Percentiles rank a stretch among this genome's conserved stretches.
Evolutionary conservation across 805 yeast species (phyloP).

Genomic region (Candida piceae): DNA sequence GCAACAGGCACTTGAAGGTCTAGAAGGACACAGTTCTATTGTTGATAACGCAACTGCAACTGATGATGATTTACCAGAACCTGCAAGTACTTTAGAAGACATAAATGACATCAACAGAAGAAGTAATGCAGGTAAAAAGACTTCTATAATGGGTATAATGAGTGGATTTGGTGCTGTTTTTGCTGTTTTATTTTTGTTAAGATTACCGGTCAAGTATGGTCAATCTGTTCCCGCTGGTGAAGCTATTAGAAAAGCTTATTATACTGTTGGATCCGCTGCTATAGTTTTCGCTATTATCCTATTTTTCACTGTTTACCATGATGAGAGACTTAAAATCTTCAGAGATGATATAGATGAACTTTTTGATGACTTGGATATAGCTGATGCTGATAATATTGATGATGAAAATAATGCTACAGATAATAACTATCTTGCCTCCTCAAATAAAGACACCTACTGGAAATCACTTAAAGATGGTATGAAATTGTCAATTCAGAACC

Average conservation of each 20-base stretch:
- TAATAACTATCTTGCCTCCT: slow-evolving; percentile 10
- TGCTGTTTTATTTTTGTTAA: slow-evolving; percentile 49
- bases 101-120: slow-evolving; percentile 18
- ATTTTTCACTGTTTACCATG: slow-evolving; percentile 42
- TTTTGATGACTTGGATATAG: slow-evolving; percentile 27
- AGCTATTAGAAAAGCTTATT: slow-evolving; percentile 45
- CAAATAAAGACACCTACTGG: slow-evolving; percentile 30
- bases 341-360: slow-evolving; percentile 29
- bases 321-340: slow-evolving; percentile 28
- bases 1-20: slow-evolving; percentile 16
- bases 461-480: slow-evolving; percentile 44
- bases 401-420: slow-evolving; percentile 12
- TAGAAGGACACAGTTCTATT: slow-evolving; percentile 1
- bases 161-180: slow-evolving; percentile 67
- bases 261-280: slow-evolving; percentile 41
- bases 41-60: slow-evolving; percentile 11
- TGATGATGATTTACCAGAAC: slow-evolving; percentile 4
- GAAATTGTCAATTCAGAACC: slow-evolving; percentile 39
- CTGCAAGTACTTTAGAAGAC: slow-evolving; percentile 9
- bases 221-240: slow-evolving; percentile 33
- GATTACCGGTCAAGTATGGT: slow-evolving; percentile 51
- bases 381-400: slow-evolving; percentile 23
- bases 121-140: slow-evolving; percentile 46
- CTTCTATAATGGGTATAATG: slow-evolving; percentile 57
- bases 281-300: slow-evolving; percentile 35